phyloP scores from a whole-genome alignment of 306 rosid genomes.

The Astragalus membranaceus region DNA sequence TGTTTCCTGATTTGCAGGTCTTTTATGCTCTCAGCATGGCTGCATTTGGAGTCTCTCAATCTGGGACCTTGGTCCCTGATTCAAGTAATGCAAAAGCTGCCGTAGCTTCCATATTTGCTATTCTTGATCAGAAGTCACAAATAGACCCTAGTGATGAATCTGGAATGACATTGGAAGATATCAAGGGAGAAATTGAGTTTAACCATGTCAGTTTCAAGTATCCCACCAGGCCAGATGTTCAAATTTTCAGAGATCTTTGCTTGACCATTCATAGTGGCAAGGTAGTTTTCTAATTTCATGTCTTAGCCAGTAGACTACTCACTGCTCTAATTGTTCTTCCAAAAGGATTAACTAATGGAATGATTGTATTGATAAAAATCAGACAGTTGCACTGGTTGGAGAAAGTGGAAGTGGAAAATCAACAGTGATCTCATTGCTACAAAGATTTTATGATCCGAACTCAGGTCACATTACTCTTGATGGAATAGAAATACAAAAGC shows the following conservation, averaged over 20 bases:
- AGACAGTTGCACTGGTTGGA: conserved; percentile 77
- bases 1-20: conserved; percentile 36
- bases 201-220: conserved; percentile 64
- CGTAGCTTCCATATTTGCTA: conserved; percentile 63
- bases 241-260: conserved; percentile 55
- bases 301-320: background rate
- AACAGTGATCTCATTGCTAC: conserved; percentile 62
- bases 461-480: conserved; percentile 63
- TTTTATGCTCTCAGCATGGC: conserved; percentile 62
- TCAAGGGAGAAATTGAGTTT: conserved; percentile 62
- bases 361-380: background rate
- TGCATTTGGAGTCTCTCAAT: conserved; percentile 49
- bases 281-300: conserved; percentile 25
- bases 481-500: conserved; percentile 40
- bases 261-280: conserved; percentile 60
- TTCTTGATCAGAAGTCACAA: conserved; percentile 56
- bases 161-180: conserved; percentile 37
- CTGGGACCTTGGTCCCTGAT: conserved; percentile 47
- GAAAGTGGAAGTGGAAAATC: conserved; percentile 92
- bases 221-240: conserved; percentile 58
- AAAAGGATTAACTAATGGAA: background rate
- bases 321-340: background rate
- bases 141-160: conserved; percentile 53
- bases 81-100: conserved; percentile 47
- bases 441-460: conserved; percentile 68